Percentiles rank a stretch among this genome's conserved stretches.
Conservation (phyloP, 139 green algal species). For the Yamagishiella unicocca region DNA sequence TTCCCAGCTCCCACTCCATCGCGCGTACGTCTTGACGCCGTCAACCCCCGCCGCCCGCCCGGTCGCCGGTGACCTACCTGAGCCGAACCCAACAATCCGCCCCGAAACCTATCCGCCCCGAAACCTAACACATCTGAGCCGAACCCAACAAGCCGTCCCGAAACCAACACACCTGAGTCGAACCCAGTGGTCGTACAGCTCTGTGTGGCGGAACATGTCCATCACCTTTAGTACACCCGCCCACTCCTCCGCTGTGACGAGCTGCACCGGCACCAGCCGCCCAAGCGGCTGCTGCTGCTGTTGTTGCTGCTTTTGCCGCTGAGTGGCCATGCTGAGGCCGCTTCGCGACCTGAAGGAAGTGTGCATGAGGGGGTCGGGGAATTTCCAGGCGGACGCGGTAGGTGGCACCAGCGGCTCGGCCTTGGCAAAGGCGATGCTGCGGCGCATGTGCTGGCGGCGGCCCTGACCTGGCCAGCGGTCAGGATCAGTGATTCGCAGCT, state of each 20-base stretch:
- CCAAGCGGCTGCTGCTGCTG: too few species aligned
- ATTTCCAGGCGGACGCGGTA: neutral
- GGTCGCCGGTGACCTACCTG: too few species aligned
- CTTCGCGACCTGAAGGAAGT: neutral
- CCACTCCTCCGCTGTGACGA: neutral
- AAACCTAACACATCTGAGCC: too few species aligned
- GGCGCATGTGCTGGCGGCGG: neutral
- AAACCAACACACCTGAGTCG: slow-evolving; percentile 8
- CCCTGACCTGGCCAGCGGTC: neutral
- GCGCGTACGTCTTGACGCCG: too few species aligned
- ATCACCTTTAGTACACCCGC: neutral
- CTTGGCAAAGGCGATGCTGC: neutral
- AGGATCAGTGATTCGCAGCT: neutral
- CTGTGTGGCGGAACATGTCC: neutral
- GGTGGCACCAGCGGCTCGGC: neutral
- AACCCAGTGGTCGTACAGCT: slow-evolving; percentile 8
- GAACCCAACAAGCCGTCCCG: too few species aligned
- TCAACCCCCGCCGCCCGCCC: too few species aligned
- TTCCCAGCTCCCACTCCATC: too few species aligned
- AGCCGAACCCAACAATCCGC: too few species aligned
- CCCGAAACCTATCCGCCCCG: too few species aligned
- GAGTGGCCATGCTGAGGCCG: neutral
- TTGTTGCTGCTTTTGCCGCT: neutral
- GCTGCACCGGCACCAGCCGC: neutral
- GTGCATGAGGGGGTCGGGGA: neutral